Base-by-base conservation (phyloP, 164 flowering plant genomes). In the Dillenia turbinata region DNA sequence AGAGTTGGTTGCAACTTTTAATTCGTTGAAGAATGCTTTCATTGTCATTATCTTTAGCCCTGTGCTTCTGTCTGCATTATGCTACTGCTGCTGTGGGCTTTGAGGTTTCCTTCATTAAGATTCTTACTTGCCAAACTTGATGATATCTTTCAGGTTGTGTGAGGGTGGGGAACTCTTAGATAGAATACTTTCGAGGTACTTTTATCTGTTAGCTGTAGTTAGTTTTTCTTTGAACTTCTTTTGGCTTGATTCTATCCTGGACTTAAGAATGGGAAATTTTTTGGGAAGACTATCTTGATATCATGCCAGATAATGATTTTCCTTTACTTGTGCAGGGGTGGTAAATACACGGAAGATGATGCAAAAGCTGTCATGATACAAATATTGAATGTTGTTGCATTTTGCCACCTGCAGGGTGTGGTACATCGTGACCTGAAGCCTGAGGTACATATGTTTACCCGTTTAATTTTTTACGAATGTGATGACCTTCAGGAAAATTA, bases 371-470 rank as follows among this genome's bases (percentile, higher is more conserved):
- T 86, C 16, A 58, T 86, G 75, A 66, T 75, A 60, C 92, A 84
- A 60, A 84, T 86, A 69, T 49, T 86, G 47, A 79, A 78, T 56
- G 87, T 82, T 58, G 92, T 82, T 63, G 72, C 91, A 15, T 86
- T 33, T 33, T 33, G 40, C 40, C 40, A 33, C 40, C 40, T 33
- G 40, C 40, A 33, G 40, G 40, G 40, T 84, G 92, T 86, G 49
- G 89, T 84, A 50, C 92, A 86, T 66, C 85, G 89, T 48, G 92
- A 86, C 71, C 85, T 86, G 48, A 86, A 86, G 67, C 92, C 92
- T 15, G 92, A 86, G 89, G 92, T 86, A 63, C 4, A 22, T 52
- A 33, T 33, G 40, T 33, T 33, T 33, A 33, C 40, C 40, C 5
- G 40, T 33, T 4, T 33, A 5, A 33, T 33, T 33, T 33, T 7